These are phyloP conservation scores for Austroboletus festivus DNA, from an alignment of 768 basidiomycete genomes.

Conservation along the genomic window DNA sequence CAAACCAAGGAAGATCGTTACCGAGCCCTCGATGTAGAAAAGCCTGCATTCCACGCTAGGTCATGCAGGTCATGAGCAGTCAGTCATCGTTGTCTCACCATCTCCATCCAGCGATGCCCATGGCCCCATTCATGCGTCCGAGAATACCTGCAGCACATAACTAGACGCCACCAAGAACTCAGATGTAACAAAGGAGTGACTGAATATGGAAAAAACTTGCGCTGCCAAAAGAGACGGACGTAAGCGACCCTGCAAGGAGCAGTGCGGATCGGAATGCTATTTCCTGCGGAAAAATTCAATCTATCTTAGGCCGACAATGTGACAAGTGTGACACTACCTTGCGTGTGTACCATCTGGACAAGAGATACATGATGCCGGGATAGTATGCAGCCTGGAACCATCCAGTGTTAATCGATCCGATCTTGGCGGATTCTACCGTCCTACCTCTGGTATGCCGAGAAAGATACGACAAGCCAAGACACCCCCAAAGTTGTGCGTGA, in stretches of 20 bases:
- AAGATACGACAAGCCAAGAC: slow-evolving; percentile 57
- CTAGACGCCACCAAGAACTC: slow-evolving; percentile 27
- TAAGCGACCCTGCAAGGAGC: slow-evolving; percentile 54
- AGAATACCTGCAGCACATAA: slow-evolving; percentile 74
- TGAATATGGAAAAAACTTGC: slow-evolving; percentile 30
- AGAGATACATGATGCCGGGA: slow-evolving; percentile 48
- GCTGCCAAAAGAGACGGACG: slow-evolving; percentile 65
- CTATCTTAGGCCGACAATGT: neutral
- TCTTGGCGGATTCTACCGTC: neutral
- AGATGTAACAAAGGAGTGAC: neutral
- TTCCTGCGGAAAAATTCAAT: slow-evolving; percentile 43
- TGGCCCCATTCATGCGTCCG: slow-evolving; percentile 60
- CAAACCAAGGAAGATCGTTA: slow-evolving; percentile 60
- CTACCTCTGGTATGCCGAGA: slow-evolving; percentile 59
- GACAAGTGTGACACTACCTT: slow-evolving; percentile 6
- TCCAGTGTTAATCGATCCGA: neutral
- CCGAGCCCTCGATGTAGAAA: slow-evolving; percentile 68
- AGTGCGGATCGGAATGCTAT: slow-evolving; percentile 61
- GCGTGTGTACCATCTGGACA: slow-evolving; percentile 27
- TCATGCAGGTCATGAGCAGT: neutral
- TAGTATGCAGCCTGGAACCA: slow-evolving; percentile 54
- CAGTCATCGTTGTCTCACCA: slow-evolving; percentile 46
- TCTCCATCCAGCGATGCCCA: slow-evolving; percentile 68
- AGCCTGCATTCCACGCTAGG: slow-evolving; percentile 36
- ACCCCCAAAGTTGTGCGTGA: slow-evolving; percentile 53